Conservation (phyloP, 768 basidiomycete genomes). For the Mrakia gelida region DNA sequence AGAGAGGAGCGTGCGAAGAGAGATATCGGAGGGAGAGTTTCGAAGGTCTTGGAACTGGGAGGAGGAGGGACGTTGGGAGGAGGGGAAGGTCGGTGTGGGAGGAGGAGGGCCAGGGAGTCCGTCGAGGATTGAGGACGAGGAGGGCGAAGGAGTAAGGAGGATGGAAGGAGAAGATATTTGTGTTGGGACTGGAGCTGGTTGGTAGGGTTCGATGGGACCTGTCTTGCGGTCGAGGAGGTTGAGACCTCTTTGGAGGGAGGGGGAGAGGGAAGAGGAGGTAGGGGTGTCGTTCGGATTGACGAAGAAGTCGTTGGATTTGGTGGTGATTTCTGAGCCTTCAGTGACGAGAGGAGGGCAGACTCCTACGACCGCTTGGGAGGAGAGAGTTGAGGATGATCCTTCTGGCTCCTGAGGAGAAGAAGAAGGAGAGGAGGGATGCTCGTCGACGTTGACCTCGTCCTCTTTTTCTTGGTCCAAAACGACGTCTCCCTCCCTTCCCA, state of each 20-base stretch:
- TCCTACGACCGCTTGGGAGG: not conserved
- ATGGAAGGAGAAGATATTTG: not conserved
- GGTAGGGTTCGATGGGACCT: not conserved
- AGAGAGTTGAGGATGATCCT: not conserved
- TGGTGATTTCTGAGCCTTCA: not conserved
- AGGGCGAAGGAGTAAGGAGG: not conserved
- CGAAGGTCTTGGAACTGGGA: slow-evolving; percentile 8
- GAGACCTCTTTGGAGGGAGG: not conserved
- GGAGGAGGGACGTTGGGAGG: not conserved
- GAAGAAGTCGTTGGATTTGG: not conserved
- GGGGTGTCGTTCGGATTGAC: not conserved
- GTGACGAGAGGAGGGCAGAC: not conserved
- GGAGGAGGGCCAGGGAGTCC: not conserved
- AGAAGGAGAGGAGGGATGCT: not conserved
- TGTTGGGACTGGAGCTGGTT: not conserved
- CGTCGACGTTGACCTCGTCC: not conserved
- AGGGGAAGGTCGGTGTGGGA: not conserved
- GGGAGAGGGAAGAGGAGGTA: not conserved
- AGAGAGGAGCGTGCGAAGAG: slow-evolving; percentile 15
- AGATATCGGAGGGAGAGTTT: slow-evolving; percentile 17
- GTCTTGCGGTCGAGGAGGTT: not conserved
- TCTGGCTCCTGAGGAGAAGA: not conserved
- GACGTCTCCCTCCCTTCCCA: not conserved
- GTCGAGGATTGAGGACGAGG: not conserved
- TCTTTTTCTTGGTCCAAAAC: not conserved